Base-by-base conservation (phyloP, 495 filamentous ascomycete species). In the Pyrenula massariospora region DNA sequence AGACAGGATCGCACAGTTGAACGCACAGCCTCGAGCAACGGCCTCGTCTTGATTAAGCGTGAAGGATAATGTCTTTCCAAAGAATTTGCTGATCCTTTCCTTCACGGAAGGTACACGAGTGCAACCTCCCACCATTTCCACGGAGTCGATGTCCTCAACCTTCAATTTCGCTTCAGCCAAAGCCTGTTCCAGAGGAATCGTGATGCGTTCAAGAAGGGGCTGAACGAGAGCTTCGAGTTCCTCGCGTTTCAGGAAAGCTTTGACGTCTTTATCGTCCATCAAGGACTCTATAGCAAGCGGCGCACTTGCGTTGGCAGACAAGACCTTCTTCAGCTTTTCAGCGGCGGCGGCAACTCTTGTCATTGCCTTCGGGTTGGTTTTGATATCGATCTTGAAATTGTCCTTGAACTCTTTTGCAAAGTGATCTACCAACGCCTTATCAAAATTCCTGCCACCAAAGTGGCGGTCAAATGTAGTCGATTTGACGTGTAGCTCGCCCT, bases 21-120 rank as follows among this genome's bases (percentile, higher is more conserved):
- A 99, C 58, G 94, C 93, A 70, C 89, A 94, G 57, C 93, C 93
- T 62, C 94, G 87, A 58, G 93, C 93, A 62, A 96, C 85, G 57
- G 94, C 93, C 77, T 99, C 93, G 63, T 99, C 93, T 71, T 93
- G 89, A 81, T 99, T 99, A 58, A 96, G 81, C 52, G 94, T 97
- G 81, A 94, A 97, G 19, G 91, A 96, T 8, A 99, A 83, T 48
- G 62, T 68, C 81, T 96, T 97, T 69, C 81, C 81, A 70, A 99
- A 97, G 82, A 90, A 97, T 56, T 84, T 76, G 73, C 85, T 80
- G 68, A 99, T 88, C 60, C 83, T 81, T 53, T 91, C 84, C 83
- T 99, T 99, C 70, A 99, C 73, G 55, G 89, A 71, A 42, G 93
- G 93, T 12, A 99, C 88, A 81, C 93, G 94, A 53, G 91, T 96